Base-by-base conservation (phyloP, 371 early-diverging fungal species). In the Syncephalastrum racemosum region DNA sequence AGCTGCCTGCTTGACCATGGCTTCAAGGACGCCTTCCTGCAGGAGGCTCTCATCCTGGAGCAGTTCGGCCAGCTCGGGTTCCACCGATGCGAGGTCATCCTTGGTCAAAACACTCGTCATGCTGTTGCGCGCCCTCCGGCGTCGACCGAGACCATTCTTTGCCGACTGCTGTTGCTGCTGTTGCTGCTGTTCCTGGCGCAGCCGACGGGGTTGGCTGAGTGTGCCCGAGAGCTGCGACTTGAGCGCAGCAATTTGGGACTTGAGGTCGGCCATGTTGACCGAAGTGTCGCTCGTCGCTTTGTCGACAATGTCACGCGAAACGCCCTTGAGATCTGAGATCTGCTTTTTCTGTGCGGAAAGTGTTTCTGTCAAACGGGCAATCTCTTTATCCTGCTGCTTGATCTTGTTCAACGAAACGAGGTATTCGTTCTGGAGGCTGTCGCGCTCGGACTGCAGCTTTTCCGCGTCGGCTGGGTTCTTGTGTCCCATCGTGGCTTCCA, bases 1-100 rank as follows among this genome's bases (percentile, higher is more conserved):
- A 54, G 85, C 80, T 39, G 93, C 70, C 58, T 84, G 85, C 62
- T 84, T 84, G 53, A 95, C 82, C 31, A 95, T 79, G 53, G 87
- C 87, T 46, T 88, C 87, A 46, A 94, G 69, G n/a, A 95, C 80
- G 70, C 94, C 95, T 27, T 88, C 94, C 25, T 88, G 80, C 50
- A 90, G 85, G 22, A 94, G 77, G 0, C 80, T 81, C 56, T 92
- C 93, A 61, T 73, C 73, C 54, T 78, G 75, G 12, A 85, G 64
- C 4, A 66, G 51, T 24, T 41, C 64, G 4, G 50, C 51, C 24
- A 62, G 53, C 22, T 45, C 46, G 19, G 22, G 59, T 5, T 31
- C 36, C 2, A 31, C 36, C 10, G 36, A 31, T 0, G 10, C 36
- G 10, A 31, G 36, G 10, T 31, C 36, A 12, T 31, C 36, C 36